These are phyloP conservation scores for Solanum clarkiae DNA, from an alignment of 257 asterid species.

Conservation along the genomic window DNA sequence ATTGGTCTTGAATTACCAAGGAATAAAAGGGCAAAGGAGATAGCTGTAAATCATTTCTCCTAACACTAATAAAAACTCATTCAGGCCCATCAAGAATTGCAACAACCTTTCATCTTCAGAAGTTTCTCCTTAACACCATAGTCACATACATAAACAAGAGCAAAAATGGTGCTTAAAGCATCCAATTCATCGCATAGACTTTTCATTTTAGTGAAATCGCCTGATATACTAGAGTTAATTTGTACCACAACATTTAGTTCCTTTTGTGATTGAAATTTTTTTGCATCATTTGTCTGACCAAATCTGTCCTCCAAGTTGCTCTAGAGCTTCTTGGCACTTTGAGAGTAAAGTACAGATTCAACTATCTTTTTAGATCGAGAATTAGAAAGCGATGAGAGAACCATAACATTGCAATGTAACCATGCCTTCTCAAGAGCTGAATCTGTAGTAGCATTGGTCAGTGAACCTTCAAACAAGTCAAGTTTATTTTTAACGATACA, in stretches of 20 bases:
- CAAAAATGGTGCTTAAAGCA: background rate
- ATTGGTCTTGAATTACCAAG: background rate
- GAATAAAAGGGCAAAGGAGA: background rate
- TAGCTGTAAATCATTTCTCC: background rate
- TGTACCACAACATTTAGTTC: background rate
- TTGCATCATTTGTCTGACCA: background rate
- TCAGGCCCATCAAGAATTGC: background rate
- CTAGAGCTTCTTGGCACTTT: background rate
- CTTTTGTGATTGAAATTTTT: background rate
- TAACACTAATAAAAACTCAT: background rate
- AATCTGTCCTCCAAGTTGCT: background rate
- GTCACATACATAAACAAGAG: background rate
- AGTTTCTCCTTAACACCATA: background rate
- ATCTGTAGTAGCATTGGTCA: background rate
- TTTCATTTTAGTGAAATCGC: background rate
- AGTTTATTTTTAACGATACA: background rate
- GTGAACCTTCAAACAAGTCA: background rate
- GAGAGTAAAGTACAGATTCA: background rate
- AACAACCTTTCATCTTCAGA: background rate
- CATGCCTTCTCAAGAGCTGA: background rate
- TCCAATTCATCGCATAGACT: background rate
- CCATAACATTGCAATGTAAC: background rate
- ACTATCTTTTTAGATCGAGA: background rate
- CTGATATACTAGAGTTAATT: background rate
- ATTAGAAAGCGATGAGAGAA: background rate